A percentile compares a stretch with the other conserved stretches of the same genome.
Conservation (phyloP, 2,329 filamentous ascomycete genomes). For the Xylariaceae sp. region DNA sequence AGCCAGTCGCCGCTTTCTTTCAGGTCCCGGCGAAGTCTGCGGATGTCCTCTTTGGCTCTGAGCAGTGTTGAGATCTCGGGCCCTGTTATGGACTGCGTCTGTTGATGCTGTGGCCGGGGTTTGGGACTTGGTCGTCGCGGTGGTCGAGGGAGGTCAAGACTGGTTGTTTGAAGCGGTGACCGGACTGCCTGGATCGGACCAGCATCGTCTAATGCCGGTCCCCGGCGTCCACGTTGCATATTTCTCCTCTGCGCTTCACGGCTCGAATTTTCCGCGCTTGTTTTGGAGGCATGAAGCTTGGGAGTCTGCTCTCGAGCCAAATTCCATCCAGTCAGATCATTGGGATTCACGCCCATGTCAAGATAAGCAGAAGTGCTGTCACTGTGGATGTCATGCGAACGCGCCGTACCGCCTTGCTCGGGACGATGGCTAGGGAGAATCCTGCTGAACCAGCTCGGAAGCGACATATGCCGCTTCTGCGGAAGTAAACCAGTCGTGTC, state of each 20-base stretch:
- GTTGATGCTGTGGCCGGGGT: not conserved
- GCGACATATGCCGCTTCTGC: slow-evolving; percentile 29
- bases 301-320: slow-evolving; percentile 23
- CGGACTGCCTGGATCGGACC: not conserved
- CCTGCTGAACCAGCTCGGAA: slow-evolving; percentile 41
- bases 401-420: slow-evolving; percentile 48
- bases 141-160: not conserved
- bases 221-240: slow-evolving; percentile 17
- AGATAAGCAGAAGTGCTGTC: slow-evolving; percentile 25
- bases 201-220: slow-evolving; percentile 18
- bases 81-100: slow-evolving; percentile 15
- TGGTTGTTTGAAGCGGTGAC: not conserved
- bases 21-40: slow-evolving; percentile 43
- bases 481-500: slow-evolving; percentile 5
- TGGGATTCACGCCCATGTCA: slow-evolving; percentile 25
- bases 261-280: not conserved
- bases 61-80: slow-evolving; percentile 22
- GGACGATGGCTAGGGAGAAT: slow-evolving; percentile 47
- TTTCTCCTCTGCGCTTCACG: slow-evolving; percentile 17
- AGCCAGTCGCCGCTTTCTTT: slow-evolving; percentile 56
- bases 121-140: not conserved
- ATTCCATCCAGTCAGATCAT: slow-evolving; percentile 30
- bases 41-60: slow-evolving; percentile 32
- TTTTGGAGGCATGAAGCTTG: not conserved
- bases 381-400: slow-evolving; percentile 24